Evolutionary conservation across 1,284 basidiomycete genomes (phyloP).

Genomic region (Pyrrhoderma lamaoense): DNA sequence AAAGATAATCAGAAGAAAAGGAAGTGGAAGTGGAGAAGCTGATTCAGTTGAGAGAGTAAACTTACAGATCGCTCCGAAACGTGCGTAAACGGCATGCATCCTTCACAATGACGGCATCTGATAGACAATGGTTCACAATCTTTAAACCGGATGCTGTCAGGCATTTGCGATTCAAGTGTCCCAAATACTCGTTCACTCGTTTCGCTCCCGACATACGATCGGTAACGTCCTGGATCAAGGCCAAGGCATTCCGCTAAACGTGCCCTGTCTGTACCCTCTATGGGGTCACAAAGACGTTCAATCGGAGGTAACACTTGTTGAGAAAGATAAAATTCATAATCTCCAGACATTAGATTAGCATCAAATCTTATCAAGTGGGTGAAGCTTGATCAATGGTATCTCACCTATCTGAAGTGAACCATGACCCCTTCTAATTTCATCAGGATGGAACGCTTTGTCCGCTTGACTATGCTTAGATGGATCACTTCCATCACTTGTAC

Average conservation of each 20-base stretch:
- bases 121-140: constrained; percentile 65
- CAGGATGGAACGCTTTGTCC: constrained; percentile 88
- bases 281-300: constrained; percentile 91
- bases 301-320: constrained; percentile 93
- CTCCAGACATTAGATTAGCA: constrained; percentile 31
- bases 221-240: constrained; percentile 80
- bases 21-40: no score
- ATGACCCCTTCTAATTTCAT: constrained; percentile 75
- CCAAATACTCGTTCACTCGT: constrained; percentile 67
- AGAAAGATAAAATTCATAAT: constrained; percentile 89
- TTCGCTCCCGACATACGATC: constrained; percentile 35
- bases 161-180: constrained; percentile 84
- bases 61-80: constrained; percentile 59
- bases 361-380: no score
- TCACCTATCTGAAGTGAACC: constrained; percentile 67
- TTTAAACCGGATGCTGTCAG: constrained; percentile 83
- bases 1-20: no score
- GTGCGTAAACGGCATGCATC: constrained; percentile 55
- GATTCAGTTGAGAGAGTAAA: constrained; percentile 6
- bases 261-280: constrained; percentile 91
- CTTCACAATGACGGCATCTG: constrained; percentile 69
- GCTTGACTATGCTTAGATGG: constrained; percentile 76
- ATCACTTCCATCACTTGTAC: constrained; percentile 70
- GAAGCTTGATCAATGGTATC: no score
- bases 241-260: constrained; percentile 93